Evolutionary conservation across 768 basidiomycete species (phyloP).

Genomic region (Trametes villosa): DNA sequence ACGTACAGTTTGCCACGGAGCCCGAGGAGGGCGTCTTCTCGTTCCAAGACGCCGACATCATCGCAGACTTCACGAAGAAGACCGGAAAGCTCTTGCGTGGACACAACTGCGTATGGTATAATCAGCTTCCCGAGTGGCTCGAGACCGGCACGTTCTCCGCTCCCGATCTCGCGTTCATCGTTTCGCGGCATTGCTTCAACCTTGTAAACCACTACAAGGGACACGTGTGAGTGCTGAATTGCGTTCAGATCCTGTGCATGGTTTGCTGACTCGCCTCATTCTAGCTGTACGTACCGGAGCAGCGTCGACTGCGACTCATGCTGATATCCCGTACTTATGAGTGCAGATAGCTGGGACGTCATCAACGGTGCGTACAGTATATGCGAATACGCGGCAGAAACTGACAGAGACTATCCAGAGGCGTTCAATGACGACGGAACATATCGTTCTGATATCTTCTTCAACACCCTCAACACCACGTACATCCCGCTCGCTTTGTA

Average conservation of each 20-base stretch:
- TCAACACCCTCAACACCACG: constrained; percentile 47
- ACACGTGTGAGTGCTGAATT: constrained; percentile 44
- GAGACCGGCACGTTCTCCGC: constrained; percentile 44
- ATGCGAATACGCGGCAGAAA: not conserved
- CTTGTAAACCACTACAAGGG: constrained; percentile 57
- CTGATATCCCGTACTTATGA: not conserved
- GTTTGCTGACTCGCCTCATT: not conserved
- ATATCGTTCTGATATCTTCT: constrained; percentile 55
- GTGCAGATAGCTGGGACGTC: constrained; percentile 54
- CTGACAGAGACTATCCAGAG: constrained; percentile 28
- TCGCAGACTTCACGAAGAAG: constrained; percentile 47
- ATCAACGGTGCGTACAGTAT: constrained; percentile 44
- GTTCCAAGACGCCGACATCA: constrained; percentile 49
- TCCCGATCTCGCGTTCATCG: constrained; percentile 41
- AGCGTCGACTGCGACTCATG: not conserved
- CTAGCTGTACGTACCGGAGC: constrained; percentile 21
- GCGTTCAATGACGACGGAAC: constrained; percentile 65
- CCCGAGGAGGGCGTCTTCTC: constrained; percentile 51
- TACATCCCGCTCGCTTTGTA: constrained; percentile 55
- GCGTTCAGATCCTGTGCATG: not conserved
- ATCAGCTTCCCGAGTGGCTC: constrained; percentile 56
- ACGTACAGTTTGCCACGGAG: constrained; percentile 54
- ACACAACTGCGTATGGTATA: constrained; percentile 53
- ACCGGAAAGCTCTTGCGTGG: constrained; percentile 51
- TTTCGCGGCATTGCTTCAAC: constrained; percentile 52